These are phyloP conservation scores for Colletotrichum lupini DNA, from an alignment of 2,329 filamentous ascomycete species.

Conservation along the genomic window DNA sequence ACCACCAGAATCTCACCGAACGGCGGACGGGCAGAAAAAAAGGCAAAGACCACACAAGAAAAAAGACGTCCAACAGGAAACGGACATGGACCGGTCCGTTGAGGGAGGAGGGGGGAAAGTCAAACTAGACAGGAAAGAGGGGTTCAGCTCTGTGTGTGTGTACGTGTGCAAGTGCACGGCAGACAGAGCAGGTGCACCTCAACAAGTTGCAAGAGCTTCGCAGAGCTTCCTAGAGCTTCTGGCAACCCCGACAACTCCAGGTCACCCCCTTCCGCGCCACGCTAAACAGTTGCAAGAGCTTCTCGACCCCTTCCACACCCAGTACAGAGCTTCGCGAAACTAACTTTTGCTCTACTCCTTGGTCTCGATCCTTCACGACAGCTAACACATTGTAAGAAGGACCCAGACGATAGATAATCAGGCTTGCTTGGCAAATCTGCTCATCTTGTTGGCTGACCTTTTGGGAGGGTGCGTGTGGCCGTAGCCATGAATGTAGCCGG, in stretches of 20 bases:
- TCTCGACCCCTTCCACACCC: background rate
- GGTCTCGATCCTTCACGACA: background rate
- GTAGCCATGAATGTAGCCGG: background rate
- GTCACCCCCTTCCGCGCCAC: background rate
- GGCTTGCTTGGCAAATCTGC: background rate
- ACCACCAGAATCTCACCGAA: conserved; percentile 13
- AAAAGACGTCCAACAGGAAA: no score
- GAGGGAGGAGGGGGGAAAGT: background rate
- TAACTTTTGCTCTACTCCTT: conserved; percentile 11
- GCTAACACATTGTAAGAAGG: background rate
- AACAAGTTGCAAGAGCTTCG: conserved; percentile 32
- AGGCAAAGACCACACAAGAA: no score
- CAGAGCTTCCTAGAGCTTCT: conserved; percentile 25
- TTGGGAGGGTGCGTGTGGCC: background rate
- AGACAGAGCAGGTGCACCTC: background rate
- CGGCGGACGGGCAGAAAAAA: background rate
- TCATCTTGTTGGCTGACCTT: background rate
- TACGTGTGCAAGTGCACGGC: background rate
- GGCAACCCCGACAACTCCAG: conserved; percentile 16
- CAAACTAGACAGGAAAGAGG: background rate
- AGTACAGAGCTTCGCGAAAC: conserved; percentile 21
- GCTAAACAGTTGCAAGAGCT: conserved; percentile 34
- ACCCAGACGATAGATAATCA: background rate
- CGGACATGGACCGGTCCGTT: no score
- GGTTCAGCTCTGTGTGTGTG: background rate